Base-by-base conservation (phyloP, 352 stramenopile species). In the Pythium plurisporium region DNA sequence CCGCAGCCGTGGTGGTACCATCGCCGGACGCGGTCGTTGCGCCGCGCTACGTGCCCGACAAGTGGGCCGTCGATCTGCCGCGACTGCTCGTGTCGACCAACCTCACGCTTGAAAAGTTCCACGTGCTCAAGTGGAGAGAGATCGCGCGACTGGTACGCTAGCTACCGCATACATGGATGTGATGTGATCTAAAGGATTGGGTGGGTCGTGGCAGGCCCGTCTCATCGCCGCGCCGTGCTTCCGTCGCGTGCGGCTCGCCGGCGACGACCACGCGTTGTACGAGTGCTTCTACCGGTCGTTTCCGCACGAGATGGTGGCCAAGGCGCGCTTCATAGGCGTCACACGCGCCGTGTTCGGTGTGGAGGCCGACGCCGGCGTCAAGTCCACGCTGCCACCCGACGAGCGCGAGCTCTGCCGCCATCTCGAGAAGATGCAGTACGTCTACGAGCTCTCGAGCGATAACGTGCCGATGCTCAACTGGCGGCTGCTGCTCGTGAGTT, bases 211-310 rank as follows among this genome's bases (percentile, higher is more conserved):
- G 8, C 42, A 82, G 72, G 61, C 68, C 55, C 74, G 70, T 12
- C 15, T 84, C 26, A 65, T 87, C 29, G 36, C 67, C 5, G 58
- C 57, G 22, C 65, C 74, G 9, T 64, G 61, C 20, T 89, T 92
- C 48, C 68, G 65, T 17, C 45, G 54, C 31, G 70, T 87, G 17
- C 74, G 72, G 5, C 48, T 90, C 25, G 77, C 73, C 17, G 82
- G 82, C 1, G 64, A 87, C 51, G 77, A 86, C 27, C 77, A 72
- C 20, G 64, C 75, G 46, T 62, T 92, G 9, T 92, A 86, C 47
- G 79, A 92, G 62, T 66, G 59, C 50, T 89, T 87, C 31, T 79
- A 80, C 47, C 77, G 79, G 26, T 76, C 82, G 15, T 90, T 90
- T 44, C 79, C 79, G 3, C 77, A 87, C 26, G 67, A 85, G 8